phyloP scores from a whole-genome alignment of 495 filamentous ascomycete species.

The Hypomontagnella submonticulosa region DNA sequence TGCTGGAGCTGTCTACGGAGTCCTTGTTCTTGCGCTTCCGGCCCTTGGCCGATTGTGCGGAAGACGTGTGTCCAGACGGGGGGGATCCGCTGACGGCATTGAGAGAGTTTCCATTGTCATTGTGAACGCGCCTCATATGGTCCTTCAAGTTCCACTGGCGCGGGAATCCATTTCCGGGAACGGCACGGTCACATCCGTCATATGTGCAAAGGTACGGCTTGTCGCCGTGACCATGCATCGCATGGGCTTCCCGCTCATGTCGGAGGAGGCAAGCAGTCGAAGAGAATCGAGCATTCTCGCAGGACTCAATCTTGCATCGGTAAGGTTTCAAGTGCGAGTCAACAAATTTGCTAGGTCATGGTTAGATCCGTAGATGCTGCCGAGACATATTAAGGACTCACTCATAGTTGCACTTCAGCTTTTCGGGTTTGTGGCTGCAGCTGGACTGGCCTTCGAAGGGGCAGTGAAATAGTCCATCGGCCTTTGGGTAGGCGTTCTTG shows the following conservation, averaged over 20 bases:
- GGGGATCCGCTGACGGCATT: conserved; percentile 48
- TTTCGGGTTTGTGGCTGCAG: conserved; percentile 86
- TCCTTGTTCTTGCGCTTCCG: conserved; percentile 63
- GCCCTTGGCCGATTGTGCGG: conserved; percentile 53
- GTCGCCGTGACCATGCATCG: conserved; percentile 92
- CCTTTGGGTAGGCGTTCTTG: conserved; percentile 69
- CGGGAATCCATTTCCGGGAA: conserved; percentile 85
- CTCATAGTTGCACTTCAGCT: conserved; percentile 98
- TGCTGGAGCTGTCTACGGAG: conserved; percentile 54
- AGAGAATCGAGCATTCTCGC: conserved; percentile 83
- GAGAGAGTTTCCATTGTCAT: conserved; percentile 67
- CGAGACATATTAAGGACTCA: conserved; percentile 59
- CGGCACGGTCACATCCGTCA: conserved; percentile 82
- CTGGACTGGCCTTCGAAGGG: conserved; percentile 79
- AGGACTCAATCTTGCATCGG: conserved; percentile 83
- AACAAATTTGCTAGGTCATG: conserved; percentile 82
- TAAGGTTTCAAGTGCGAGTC: conserved; percentile 96
- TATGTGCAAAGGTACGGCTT: conserved; percentile 89
- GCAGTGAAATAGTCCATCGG: conserved; percentile 90
- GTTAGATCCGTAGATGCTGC: conserved; percentile 44
- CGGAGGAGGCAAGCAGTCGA: conserved; percentile 95
- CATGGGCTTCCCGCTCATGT: conserved; percentile 93
- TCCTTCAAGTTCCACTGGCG: conserved; percentile 93
- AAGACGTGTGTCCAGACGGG: conserved; percentile 49
- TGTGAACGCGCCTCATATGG: conserved; percentile 94